Conservation (phyloP, 2,329 filamentous ascomycete genomes). For the Coniochaeta hoffmannii region DNA sequence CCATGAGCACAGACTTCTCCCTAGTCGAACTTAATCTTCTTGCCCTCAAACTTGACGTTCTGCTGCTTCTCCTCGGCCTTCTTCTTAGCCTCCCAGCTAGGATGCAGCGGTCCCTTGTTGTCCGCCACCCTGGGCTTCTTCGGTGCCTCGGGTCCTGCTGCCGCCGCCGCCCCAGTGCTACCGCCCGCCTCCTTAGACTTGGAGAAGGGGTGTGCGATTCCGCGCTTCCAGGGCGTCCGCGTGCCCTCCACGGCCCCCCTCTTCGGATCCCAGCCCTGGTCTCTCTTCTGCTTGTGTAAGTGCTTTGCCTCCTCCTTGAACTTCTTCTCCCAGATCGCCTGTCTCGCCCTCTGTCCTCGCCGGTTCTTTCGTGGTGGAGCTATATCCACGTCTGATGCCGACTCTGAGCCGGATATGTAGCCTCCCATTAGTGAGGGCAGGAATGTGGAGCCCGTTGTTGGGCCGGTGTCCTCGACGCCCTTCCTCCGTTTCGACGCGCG, state of each 20-base stretch:
- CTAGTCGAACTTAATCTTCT: constrained; percentile 53
- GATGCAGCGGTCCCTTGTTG: constrained; percentile 45
- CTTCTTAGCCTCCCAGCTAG: constrained; percentile 58
- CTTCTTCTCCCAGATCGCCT: constrained; percentile 75
- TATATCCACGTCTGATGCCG: constrained; percentile 58
- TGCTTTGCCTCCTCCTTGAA: constrained; percentile 67
- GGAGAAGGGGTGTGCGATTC: constrained; percentile 22
- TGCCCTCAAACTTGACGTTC: constrained; percentile 45
- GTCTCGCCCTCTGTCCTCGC: constrained; percentile 68
- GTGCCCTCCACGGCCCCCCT: constrained; percentile 44
- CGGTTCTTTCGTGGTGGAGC: constrained; percentile 62
- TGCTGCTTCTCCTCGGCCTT: constrained; percentile 51
- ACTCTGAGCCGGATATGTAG: constrained; percentile 71
- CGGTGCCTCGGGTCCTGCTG: constrained; percentile 7
- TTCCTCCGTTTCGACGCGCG: constrained; percentile 11
- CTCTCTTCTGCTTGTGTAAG: constrained; percentile 33
- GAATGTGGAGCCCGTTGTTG: constrained; percentile 47
- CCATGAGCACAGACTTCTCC: not conserved
- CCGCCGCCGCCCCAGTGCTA: not conserved
- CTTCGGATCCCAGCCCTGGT: constrained; percentile 51
- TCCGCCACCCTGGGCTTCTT: constrained; percentile 14
- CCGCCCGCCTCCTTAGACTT: not conserved
- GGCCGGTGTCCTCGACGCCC: constrained; percentile 9
- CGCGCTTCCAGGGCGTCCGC: constrained; percentile 41
- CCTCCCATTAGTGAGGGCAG: constrained; percentile 71